phyloP scores from a whole-genome alignment of 257 asterid genomes.

The Salvia splendens region DNA sequence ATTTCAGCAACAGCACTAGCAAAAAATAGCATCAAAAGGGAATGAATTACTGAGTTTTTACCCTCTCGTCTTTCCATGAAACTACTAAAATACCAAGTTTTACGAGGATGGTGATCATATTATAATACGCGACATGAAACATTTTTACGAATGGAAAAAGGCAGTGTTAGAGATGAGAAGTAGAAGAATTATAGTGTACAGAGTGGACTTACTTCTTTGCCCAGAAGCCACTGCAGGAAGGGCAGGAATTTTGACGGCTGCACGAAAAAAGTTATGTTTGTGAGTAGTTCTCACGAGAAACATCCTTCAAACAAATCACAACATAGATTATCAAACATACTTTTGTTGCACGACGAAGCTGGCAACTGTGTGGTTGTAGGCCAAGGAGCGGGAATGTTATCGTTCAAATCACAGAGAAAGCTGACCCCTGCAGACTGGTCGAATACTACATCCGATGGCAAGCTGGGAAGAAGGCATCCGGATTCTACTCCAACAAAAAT shows the following conservation, averaged over 20 bases:
- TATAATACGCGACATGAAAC: not conserved
- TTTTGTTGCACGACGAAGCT: constrained; percentile 83
- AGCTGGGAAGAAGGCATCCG: constrained; percentile 94
- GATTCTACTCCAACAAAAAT: constrained; percentile 47
- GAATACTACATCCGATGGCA: constrained; percentile 84
- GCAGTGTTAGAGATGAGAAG: not conserved
- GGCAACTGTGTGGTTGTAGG: constrained; percentile 66
- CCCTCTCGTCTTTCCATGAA: too few species aligned
- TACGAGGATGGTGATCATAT: not conserved
- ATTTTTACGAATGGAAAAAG: not conserved
- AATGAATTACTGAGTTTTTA: not conserved
- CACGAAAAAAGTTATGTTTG: constrained; percentile 22
- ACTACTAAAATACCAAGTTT: not conserved
- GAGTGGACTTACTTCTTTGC: constrained; percentile 61
- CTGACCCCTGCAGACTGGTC: constrained; percentile 75
- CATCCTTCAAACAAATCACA: not conserved
- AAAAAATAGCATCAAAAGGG: not conserved
- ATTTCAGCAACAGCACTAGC: constrained; percentile 1
- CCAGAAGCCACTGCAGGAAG: constrained; percentile 99
- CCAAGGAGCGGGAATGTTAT: constrained; percentile 99
- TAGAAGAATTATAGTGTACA: not conserved
- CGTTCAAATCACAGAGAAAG: constrained; percentile 92
- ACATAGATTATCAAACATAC: constrained; percentile 41
- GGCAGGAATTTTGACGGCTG: constrained; percentile 92
- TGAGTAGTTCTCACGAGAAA: constrained; percentile 21